Evolutionary conservation across 2,329 filamentous ascomycete species (phyloP).

Genomic region (Paraphoma sp.): DNA sequence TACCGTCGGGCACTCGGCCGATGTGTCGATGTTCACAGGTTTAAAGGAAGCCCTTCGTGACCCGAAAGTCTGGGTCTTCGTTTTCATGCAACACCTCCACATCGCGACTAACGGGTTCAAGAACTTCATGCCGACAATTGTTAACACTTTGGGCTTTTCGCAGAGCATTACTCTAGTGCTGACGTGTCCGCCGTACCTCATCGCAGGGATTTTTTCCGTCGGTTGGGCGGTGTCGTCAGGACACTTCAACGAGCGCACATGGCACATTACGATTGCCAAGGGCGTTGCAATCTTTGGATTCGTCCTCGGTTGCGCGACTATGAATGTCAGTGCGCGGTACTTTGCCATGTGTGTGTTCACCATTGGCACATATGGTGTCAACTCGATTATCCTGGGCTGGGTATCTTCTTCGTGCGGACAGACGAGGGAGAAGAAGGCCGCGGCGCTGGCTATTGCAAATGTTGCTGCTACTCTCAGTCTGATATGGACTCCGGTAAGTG

Average conservation of each 20-base stretch:
- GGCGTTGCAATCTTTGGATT: constrained; percentile 59
- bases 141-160: constrained; percentile 63
- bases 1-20: constrained; percentile 8
- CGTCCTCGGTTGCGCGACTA: constrained; percentile 60
- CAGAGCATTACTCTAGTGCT: constrained; percentile 60
- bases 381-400: neutral
- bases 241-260: constrained; percentile 49
- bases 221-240: constrained; percentile 50
- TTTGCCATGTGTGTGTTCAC: neutral
- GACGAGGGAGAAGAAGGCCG: neutral
- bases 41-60: constrained; percentile 58
- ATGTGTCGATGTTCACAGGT: constrained; percentile 33
- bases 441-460: neutral
- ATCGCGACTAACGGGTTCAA: constrained; percentile 51
- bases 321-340: constrained; percentile 53
- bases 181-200: constrained; percentile 61
- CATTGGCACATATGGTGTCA: neutral
- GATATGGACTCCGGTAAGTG: neutral
- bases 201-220: constrained; percentile 21
- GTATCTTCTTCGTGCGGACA: neutral
- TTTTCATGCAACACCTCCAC: constrained; percentile 59
- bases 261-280: constrained; percentile 49
- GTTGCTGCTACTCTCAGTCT: neutral
- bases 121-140: constrained; percentile 69
- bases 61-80: constrained; percentile 60